These are phyloP conservation scores for Lichtheimia ramosa DNA, from an alignment of 371 early-diverging fungal genomes.

Conservation along the genomic window DNA sequence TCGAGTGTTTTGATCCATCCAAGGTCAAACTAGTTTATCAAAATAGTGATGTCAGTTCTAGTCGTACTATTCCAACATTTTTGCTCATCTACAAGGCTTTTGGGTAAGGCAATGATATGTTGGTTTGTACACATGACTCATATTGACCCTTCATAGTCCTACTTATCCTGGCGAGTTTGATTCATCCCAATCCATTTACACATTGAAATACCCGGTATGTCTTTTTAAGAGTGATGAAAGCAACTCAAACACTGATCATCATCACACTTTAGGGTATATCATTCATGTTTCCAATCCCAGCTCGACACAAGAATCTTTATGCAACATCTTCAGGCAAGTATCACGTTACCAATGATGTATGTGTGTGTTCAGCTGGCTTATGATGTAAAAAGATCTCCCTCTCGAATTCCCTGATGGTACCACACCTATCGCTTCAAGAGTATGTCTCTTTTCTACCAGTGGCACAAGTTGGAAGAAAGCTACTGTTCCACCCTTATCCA, in stretches of 20 bases:
- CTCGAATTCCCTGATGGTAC: constrained; percentile 77
- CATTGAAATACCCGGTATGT: constrained; percentile 70
- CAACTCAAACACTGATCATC: not conserved
- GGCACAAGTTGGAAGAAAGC: constrained; percentile 54
- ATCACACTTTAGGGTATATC: constrained; percentile 63
- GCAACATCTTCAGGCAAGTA: constrained; percentile 39
- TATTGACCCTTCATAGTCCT: constrained; percentile 34
- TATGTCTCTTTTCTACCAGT: constrained; percentile 58
- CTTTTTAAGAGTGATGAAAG: not conserved
- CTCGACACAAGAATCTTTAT: constrained; percentile 51
- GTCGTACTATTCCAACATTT: constrained; percentile 67
- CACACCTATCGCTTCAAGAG: constrained; percentile 67
- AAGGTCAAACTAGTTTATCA: constrained; percentile 65
- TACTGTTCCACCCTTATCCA: constrained; percentile 41
- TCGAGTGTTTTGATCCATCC: constrained; percentile 65
- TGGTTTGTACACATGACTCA: not conserved
- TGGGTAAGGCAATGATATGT: constrained; percentile 45
- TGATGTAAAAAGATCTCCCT: constrained; percentile 51
- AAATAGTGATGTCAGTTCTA: constrained; percentile 66
- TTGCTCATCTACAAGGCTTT: constrained; percentile 67
- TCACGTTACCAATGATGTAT: not conserved
- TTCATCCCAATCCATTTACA: constrained; percentile 50
- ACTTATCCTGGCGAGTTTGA: constrained; percentile 72
- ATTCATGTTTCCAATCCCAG: constrained; percentile 75
- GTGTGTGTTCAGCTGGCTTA: too few species aligned